Base-by-base conservation (phyloP, 1,284 basidiomycete genomes). In the Cryptococcus wingfieldii region DNA sequence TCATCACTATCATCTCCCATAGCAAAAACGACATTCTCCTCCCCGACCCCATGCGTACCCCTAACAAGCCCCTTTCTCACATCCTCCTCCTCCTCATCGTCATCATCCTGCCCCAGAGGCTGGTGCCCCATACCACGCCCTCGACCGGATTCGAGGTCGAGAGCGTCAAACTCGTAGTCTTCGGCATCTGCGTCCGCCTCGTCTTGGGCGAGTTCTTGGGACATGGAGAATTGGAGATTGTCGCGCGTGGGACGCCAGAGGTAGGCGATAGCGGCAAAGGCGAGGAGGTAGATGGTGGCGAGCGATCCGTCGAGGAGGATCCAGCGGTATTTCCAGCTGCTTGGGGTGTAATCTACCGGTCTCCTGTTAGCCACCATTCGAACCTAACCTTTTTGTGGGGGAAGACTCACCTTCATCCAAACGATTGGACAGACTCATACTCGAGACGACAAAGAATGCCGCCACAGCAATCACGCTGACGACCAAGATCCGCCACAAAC, bases 251-350 rank as follows among this genome's bases (percentile, higher is more conserved):
- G 95, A 43, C 93, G 82, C 95, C 96, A 99, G 28, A 98, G 80
- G 78, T 86, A 97, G 3, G 89, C 86, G 61, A 98, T 91, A 9
- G 84, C 80, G 47, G 81, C 78, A 74, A 98, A 98, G 46, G 88
- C 86, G 37, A 81, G 77, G 49, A 93, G 83, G 73, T 92, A 96
- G 38, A 96, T 84, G 31, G 92, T 79, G 1, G 88, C 84, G 31
- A 98, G 82, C 82, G 91, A 97, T n/a, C 93, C 96, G 68, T 98
- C 96, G 44, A 98, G 82, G 14, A 98, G 79, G 84, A 93, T 91
- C 96, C 96, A 99, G 50, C 94, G 85, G 52, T 85, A 84, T 62
- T 83, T 83, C 95, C 95, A 98, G n/a, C 90, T 89, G 60, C 87
- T 86, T 2, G 94, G 89, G 7, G 90, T 88, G 70, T 95, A 98